phyloP scores from a whole-genome alignment of 495 filamentous ascomycete genomes.

The Sporormia fimetaria region DNA sequence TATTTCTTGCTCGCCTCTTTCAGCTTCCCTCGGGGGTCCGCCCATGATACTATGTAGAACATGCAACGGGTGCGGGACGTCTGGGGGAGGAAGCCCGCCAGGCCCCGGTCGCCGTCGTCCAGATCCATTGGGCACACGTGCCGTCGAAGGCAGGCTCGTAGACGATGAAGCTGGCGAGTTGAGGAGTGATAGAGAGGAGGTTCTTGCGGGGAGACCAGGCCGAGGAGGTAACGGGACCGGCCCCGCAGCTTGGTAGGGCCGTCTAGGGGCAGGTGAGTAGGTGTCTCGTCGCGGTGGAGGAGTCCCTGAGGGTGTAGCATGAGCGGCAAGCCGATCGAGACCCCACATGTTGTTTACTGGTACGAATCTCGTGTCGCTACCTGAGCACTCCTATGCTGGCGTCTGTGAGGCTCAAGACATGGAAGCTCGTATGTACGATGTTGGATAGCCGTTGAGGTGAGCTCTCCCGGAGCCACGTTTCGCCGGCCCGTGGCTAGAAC shows the following conservation, averaged over 20 bases:
- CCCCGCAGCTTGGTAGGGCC: slow-evolving; percentile 41
- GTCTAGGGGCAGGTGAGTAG: slow-evolving; percentile 58
- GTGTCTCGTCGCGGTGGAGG: slow-evolving; percentile 50
- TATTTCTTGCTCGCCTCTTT: neutral
- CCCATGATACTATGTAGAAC: slow-evolving; percentile 64
- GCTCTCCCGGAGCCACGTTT: slow-evolving; percentile 6
- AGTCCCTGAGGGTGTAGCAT: slow-evolving; percentile 52
- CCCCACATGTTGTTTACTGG: slow-evolving; percentile 51
- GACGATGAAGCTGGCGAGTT: slow-evolving; percentile 55
- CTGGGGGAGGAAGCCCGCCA: slow-evolving; percentile 38
- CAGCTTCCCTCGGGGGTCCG: slow-evolving; percentile 30
- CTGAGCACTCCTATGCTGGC: neutral
- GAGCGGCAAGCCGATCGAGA: slow-evolving; percentile 70
- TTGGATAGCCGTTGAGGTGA: too few species aligned
- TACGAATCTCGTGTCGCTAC: neutral
- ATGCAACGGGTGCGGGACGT: slow-evolving; percentile 59
- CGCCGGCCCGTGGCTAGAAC: slow-evolving; percentile 8
- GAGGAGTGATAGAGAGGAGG: slow-evolving; percentile 55
- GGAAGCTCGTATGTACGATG: too few species aligned
- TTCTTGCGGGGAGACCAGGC: slow-evolving; percentile 49
- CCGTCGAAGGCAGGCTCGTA: slow-evolving; percentile 53
- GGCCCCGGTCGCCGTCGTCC: slow-evolving; percentile 43
- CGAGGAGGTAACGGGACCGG: slow-evolving; percentile 45
- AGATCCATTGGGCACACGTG: slow-evolving; percentile 54
- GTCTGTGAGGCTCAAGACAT: neutral